Evolutionary conservation across 225 moss, liverwort and hornwort genomes (phyloP).

Genomic region (Polytrichum commune): DNA sequence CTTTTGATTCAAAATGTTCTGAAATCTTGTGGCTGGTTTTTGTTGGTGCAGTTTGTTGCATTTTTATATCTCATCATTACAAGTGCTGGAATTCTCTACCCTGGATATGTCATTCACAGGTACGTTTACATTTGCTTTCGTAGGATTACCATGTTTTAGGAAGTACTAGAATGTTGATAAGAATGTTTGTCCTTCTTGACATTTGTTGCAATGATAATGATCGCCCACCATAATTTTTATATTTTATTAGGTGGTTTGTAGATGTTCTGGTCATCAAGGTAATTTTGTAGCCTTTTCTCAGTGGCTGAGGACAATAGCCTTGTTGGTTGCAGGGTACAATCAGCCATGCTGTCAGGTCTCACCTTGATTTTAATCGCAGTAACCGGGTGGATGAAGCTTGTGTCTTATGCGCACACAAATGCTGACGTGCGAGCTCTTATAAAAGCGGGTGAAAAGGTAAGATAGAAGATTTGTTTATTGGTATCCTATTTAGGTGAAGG

Average conservation of each 20-base stretch:
- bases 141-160: too few species aligned
- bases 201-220: too few species aligned
- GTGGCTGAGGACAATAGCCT: neutral
- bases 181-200: too few species aligned
- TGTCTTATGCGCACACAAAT: constrained; percentile 80
- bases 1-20: too few species aligned
- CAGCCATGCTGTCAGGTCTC: constrained; percentile 62
- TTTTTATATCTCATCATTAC: constrained; percentile 64
- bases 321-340: constrained; percentile 59
- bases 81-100: constrained; percentile 67
- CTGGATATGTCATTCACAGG: constrained; percentile 89
- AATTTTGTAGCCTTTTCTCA: too few species aligned
- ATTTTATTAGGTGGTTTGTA: too few species aligned
- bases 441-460: constrained; percentile 53
- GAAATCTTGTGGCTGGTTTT: neutral
- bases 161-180: too few species aligned
- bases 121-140: constrained; percentile 8
- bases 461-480: neutral
- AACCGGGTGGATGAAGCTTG: constrained; percentile 75
- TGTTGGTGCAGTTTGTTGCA: constrained; percentile 46
- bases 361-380: constrained; percentile 62
- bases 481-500: too few species aligned
- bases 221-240: too few species aligned
- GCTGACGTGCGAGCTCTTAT: constrained; percentile 53
- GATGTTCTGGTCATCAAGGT: too few species aligned